Base-by-base conservation (phyloP, 768 basidiomycete species). In the Tricholoma bakamatsutake region DNA sequence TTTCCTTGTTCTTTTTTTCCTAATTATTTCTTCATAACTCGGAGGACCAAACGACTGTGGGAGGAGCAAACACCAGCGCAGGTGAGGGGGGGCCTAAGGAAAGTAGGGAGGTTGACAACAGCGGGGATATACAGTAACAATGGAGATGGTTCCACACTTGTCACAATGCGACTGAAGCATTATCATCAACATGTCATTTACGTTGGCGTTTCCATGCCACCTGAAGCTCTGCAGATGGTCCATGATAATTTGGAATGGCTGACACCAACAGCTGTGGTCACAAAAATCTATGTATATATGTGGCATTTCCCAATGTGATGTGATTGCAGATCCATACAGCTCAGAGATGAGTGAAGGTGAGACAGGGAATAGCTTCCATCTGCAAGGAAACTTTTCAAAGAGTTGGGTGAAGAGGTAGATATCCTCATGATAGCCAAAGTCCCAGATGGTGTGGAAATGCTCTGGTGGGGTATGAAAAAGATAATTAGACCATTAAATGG, bases 241-340 rank as follows among this genome's bases (percentile, higher is more conserved):
- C 9, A n/a, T 17, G n/a, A 40, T 4, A n/a, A 40, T n/a, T 4
- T 40, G 39, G 39, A 40, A 17, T 40, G 39, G 61, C 68, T 64
- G 6, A 66, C 63, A 11, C 60, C 47, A 17, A 52, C 62, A 13
- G 47, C 70, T 61, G 66, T 72, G 48, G 67, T 66, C n/a, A 17
- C 39, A 5, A 66, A 64, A 54, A 72, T 70, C n/a, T 67, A 69
- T 12, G 69, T 66, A 10, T n/a, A n/a, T n/a, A n/a, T n/a, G n/a
- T n/a, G n/a, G 61, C 67, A 27, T 73, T 68, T 45, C 68, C 68
- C 9, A 48, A 55, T 8, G 62, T 66, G 7, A 64, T 62, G 9
- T 50, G 58, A n/a, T 49, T 31, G n/a, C 64, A 71, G 50, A 61
- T 71, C 9, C 59, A 68, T 53, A 55, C 49, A 28, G 62, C 66